Percentiles rank a stretch among this genome's conserved stretches.
Conservation (phyloP, 345 rosid species). For the Pelargonium nanum region DNA sequence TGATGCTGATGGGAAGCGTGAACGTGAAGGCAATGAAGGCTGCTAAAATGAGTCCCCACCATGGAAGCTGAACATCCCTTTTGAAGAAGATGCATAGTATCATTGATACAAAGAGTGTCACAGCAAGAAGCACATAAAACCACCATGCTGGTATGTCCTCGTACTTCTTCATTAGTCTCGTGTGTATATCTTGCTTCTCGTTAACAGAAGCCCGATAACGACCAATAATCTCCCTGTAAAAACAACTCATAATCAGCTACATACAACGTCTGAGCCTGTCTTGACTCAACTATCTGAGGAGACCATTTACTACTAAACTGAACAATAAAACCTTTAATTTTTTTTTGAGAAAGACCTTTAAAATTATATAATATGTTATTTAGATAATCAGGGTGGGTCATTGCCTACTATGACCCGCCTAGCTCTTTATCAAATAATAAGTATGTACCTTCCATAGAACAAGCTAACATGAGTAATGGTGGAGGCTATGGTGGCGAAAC, state of each 20-base stretch:
- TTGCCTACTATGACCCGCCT: too few species aligned
- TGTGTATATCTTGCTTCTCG: constrained; percentile 21
- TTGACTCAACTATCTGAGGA: too few species aligned
- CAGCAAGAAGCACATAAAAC: constrained; percentile 16
- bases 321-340: too few species aligned
- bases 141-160: constrained; percentile 34
- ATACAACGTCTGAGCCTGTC: too few species aligned
- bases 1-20: constrained; percentile 27
- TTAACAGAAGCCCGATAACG: too few species aligned
- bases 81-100: constrained; percentile 25
- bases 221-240: too few species aligned
- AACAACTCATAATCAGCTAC: too few species aligned
- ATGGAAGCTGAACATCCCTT: constrained; percentile 26
- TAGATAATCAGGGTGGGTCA: too few species aligned
- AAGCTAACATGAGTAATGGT: constrained; percentile 69
- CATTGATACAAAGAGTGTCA: constrained; percentile 10
- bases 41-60: constrained; percentile 34
- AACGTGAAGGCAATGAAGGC: constrained; percentile 17
- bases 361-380: too few species aligned
- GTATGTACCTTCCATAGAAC: constrained; percentile 79
- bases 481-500: constrained; percentile 81
- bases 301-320: too few species aligned
- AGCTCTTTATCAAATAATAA: too few species aligned
- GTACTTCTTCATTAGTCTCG: constrained; percentile 30
- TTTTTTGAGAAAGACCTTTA: too few species aligned